Evolutionary conservation across 139 green algal genomes (phyloP), one percentile per base, ranked within the genome.

Genomic region (Coelastrella sp.): DNA sequence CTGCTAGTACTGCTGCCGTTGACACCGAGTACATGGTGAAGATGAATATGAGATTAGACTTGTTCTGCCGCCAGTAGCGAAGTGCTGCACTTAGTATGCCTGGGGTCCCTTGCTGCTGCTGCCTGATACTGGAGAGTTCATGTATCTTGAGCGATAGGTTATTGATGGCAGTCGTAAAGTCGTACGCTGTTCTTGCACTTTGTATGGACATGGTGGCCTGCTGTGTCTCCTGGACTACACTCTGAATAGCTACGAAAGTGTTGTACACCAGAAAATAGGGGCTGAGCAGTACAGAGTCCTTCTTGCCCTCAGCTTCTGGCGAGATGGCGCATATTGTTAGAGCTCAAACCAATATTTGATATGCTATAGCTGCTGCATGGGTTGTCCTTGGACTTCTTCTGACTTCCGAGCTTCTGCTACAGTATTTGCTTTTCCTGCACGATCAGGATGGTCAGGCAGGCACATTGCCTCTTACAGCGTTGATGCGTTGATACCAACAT

Each of bases 11-110:
- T 8, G 27, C 78, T 24, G 84, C 84, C 15, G 84, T 88, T 11
- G 84, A 88, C 68, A 88, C 81, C 0, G 68, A 58, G 49, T 88
- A 88, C 68, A 88, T 81, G 20, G 84, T 68, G 22, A 88, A 80
- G 22, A 88, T 10, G 4, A 80, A 24, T 8, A 88, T 17, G 8
- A 88, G 7, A 12, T 57, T 88, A 22, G 49, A 56, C 19, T 25
- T 59, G 65, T 87, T 78, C 4, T 49, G 63, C 19, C 27, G 56
- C 63, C 25, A 78, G 35, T 60, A 65, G 5, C 59, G 65, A 25
- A 78, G 63, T 9, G 27, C 82, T 63, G 63, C 7, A 68, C 20
- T 68, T 1, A 88, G 7, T 14, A 35, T 20, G 66, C 49, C 57
- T 58, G 27, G 11, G 1, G 27, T 12, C 12, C 68, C 49, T 56